phyloP scores from a whole-genome alignment of 2,329 filamentous ascomycete species.

The Cercospora sesami region DNA sequence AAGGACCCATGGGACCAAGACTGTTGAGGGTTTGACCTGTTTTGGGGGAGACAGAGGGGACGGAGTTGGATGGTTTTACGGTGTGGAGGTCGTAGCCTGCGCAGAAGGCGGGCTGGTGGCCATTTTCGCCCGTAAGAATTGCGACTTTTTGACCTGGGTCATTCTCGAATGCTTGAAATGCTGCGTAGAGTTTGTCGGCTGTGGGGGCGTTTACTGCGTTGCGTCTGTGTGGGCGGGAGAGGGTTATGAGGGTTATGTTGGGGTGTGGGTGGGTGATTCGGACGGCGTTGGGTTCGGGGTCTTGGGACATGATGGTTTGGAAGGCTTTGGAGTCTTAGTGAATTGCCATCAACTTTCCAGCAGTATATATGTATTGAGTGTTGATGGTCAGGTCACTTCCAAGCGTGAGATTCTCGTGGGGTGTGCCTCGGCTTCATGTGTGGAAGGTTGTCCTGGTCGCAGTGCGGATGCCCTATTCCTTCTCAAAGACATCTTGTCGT shows the following conservation, averaged over 20 bases:
- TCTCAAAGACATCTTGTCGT: background rate
- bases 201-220: constrained; percentile 57
- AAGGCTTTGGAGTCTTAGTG: background rate
- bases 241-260: constrained; percentile 58
- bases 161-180: constrained; percentile 53
- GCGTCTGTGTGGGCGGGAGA: constrained; percentile 52
- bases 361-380: background rate
- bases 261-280: constrained; percentile 25
- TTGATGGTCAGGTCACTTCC: background rate
- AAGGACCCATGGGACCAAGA: constrained; percentile 55
- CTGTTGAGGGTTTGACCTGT: constrained; percentile 31
- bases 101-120: constrained; percentile 50
- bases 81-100: constrained; percentile 56
- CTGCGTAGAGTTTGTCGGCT: constrained; percentile 50
- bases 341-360: background rate
- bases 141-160: constrained; percentile 50
- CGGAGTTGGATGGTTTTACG: constrained; percentile 31
- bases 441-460: background rate
- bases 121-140: constrained; percentile 47
- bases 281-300: constrained; percentile 22
- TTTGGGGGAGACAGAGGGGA: background rate
- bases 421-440: background rate
- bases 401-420: background rate
- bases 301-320: background rate
- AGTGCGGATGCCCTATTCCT: background rate